These are phyloP conservation scores for Diaporthe sp. DNA, from an alignment of 2,329 filamentous ascomycete species.

Conservation along the genomic window DNA sequence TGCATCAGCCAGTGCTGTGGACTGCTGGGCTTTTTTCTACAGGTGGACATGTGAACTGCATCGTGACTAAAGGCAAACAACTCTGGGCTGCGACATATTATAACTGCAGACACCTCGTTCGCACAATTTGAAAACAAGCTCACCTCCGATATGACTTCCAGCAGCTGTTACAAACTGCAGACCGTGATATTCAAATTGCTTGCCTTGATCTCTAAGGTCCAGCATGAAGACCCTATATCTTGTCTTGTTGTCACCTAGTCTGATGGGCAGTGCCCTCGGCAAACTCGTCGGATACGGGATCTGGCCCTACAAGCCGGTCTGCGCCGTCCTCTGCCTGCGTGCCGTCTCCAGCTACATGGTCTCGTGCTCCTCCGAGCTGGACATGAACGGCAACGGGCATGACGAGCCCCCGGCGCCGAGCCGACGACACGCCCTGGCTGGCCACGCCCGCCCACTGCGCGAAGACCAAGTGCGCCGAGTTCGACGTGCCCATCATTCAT, in stretches of 20 bases:
- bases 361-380: neutral
- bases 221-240: neutral
- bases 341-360: neutral
- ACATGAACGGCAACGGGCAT: neutral
- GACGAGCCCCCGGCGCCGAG: neutral
- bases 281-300: conserved; percentile 8
- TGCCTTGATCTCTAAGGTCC: neutral
- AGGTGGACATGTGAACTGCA: too few relatives aligned
- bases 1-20: neutral
- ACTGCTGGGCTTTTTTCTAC: neutral
- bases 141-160: neutral
- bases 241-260: neutral
- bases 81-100: neutral
- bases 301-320: conserved; percentile 3
- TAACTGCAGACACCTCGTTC: neutral
- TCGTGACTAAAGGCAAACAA: neutral
- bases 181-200: neutral
- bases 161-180: neutral
- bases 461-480: neutral
- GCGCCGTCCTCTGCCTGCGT: neutral
- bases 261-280: neutral
- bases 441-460: neutral
- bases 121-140: neutral
- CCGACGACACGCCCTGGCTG: neutral
- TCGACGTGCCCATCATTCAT: neutral